phyloP scores from a whole-genome alignment of 1,284 basidiomycete species.

The Ceratobasidium theobromae region DNA sequence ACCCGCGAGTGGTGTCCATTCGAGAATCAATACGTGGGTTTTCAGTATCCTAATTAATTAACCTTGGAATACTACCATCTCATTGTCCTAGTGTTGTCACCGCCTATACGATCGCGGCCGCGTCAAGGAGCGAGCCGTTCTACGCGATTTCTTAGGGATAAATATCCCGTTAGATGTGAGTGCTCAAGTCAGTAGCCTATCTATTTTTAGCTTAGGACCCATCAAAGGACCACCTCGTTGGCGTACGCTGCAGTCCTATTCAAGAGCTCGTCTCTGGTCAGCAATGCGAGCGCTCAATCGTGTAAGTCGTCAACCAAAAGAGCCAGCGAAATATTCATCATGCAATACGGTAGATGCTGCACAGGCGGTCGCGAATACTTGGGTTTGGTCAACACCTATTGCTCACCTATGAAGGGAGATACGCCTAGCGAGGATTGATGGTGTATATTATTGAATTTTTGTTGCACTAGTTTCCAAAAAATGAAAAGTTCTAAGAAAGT shows the following conservation, averaged over 20 bases:
- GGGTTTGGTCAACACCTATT: conserved; percentile 13
- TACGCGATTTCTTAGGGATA: conserved; percentile 18
- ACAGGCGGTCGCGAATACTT: conserved; percentile 22
- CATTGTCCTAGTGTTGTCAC: conserved; percentile 6
- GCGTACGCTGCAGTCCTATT: not conserved
- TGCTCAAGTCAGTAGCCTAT: not conserved
- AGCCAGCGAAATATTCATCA: not conserved
- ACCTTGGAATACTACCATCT: not conserved
- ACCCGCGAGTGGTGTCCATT: conserved; percentile 5
- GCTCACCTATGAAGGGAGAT: conserved; percentile 22
- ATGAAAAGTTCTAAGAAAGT: too few relatives aligned
- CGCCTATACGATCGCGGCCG: conserved; percentile 6
- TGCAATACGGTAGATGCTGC: not conserved
- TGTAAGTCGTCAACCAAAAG: not conserved
- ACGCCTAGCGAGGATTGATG: too few relatives aligned
- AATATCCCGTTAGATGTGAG: conserved; percentile 26
- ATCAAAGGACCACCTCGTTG: conserved; percentile 17
- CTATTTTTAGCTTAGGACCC: not conserved
- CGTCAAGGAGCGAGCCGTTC: not conserved
- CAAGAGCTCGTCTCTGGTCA: not conserved
- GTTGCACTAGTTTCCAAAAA: too few relatives aligned
- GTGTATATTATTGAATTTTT: too few relatives aligned
- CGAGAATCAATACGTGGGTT: conserved; percentile 16
- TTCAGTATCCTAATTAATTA: not conserved
- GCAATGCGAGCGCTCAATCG: conserved; percentile 1